Conservation (phyloP, 768 basidiomycete genomes). For the Leucosporidium creatinivorum region DNA sequence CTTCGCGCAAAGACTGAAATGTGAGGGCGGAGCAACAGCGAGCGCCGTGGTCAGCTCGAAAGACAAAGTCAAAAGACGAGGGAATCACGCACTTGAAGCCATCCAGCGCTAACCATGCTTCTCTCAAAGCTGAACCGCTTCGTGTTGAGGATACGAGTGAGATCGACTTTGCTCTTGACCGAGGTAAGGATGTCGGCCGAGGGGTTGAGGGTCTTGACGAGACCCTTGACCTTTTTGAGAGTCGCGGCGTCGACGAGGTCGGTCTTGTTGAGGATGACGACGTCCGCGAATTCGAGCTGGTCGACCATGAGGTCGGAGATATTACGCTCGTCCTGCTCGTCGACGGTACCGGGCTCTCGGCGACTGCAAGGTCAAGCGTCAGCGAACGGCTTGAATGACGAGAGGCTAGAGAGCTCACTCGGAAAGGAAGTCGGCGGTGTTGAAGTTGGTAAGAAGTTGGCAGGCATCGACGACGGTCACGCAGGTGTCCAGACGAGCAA, state of each 20-base stretch:
- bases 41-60: background rate
- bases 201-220: slow-evolving; percentile 41
- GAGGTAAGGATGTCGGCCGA: slow-evolving; percentile 27
- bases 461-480: slow-evolving; percentile 40
- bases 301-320: slow-evolving; percentile 34
- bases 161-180: slow-evolving; percentile 32
- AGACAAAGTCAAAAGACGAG: background rate
- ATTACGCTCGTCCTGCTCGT: slow-evolving; percentile 42
- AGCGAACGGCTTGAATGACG: too few relatives aligned
- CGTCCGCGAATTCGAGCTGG: slow-evolving; percentile 43
- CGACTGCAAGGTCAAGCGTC: too few relatives aligned
- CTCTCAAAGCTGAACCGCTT: slow-evolving; percentile 38
- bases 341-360: slow-evolving; percentile 31
- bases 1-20: slow-evolving; percentile 7
- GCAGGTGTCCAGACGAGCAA: slow-evolving; percentile 40
- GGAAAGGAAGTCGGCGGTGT: slow-evolving; percentile 41
- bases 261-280: slow-evolving; percentile 40
- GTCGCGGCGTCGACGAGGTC: slow-evolving; percentile 35
- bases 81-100: slow-evolving; percentile 34
- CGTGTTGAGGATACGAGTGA: slow-evolving; percentile 40
- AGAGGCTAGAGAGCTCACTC: slow-evolving; percentile 15
- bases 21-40: background rate
- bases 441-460: slow-evolving; percentile 38
- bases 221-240: slow-evolving; percentile 32
- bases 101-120: slow-evolving; percentile 38